Evolutionary conservation across 352 stramenopile species (phyloP).

Genomic region (Nothophytophthora sp.): DNA sequence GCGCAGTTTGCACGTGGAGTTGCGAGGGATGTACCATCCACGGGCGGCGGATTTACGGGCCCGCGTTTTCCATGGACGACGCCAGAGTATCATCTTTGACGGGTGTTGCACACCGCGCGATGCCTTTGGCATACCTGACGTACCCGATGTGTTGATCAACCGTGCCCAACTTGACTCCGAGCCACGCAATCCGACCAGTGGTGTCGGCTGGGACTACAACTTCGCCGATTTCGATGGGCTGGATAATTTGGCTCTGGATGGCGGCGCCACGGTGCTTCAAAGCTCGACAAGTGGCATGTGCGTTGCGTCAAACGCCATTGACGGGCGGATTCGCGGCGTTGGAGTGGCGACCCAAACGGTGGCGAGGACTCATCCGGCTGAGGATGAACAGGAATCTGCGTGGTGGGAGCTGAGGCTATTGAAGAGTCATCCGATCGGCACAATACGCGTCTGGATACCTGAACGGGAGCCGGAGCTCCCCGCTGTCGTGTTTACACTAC

Average conservation of each 20-base stretch:
- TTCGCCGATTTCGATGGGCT: slow-evolving; percentile 51
- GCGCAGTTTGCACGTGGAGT: slow-evolving; percentile 41
- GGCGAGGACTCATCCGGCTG: slow-evolving; percentile 39
- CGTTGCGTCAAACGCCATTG: slow-evolving; percentile 62
- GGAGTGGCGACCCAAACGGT: slow-evolving; percentile 46
- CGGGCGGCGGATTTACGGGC: slow-evolving; percentile 52
- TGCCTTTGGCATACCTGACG: slow-evolving; percentile 48
- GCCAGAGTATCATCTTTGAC: slow-evolving; percentile 41
- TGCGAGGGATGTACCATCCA: slow-evolving; percentile 73
- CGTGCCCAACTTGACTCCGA: slow-evolving; percentile 39
- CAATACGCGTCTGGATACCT: slow-evolving; percentile 58
- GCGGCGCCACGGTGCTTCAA: slow-evolving; percentile 55
- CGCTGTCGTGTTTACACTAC: slow-evolving; percentile 32
- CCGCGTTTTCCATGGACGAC: slow-evolving; percentile 49
- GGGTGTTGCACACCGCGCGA: slow-evolving; percentile 39
- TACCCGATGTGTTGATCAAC: slow-evolving; percentile 37
- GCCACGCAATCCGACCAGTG: slow-evolving; percentile 51
- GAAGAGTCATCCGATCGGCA: slow-evolving; percentile 44
- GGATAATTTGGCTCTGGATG: slow-evolving; percentile 57
- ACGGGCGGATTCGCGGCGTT: slow-evolving; percentile 46
- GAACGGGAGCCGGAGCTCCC: slow-evolving; percentile 22
- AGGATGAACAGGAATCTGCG: slow-evolving; percentile 26
- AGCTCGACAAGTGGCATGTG: slow-evolving; percentile 65
- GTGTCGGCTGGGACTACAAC: slow-evolving; percentile 69
- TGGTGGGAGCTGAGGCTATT: slow-evolving; percentile 80